These are phyloP conservation scores for Trifolium subterraneum DNA, from an alignment of 306 rosid genomes.

Conservation along the genomic window DNA sequence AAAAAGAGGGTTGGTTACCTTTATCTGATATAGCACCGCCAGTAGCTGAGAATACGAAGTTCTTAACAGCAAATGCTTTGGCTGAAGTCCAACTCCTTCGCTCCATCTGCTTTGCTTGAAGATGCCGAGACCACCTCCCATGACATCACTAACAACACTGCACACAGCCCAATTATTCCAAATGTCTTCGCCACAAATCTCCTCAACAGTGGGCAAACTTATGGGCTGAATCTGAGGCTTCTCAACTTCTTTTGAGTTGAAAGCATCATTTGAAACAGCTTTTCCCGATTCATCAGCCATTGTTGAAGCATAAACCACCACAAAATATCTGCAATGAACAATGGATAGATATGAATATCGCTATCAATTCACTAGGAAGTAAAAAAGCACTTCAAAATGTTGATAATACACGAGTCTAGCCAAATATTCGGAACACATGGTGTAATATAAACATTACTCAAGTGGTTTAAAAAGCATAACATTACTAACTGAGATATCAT, in stretches of 20 bases:
- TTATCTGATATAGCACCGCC: too few relatives aligned
- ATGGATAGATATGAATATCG: neutral
- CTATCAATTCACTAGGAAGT: constrained; percentile 3
- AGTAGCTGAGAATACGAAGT: too few relatives aligned
- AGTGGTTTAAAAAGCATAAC: too few relatives aligned
- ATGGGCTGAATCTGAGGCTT: constrained; percentile 78
- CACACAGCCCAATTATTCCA: constrained; percentile 94
- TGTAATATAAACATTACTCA: too few relatives aligned
- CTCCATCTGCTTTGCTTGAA: too few relatives aligned
- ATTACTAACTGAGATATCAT: neutral
- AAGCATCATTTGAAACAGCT: constrained; percentile 49
- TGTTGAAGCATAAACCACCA: constrained; percentile 35
- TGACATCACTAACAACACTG: constrained; percentile 86
- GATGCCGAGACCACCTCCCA: too few relatives aligned
- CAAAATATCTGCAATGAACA: constrained; percentile 7
- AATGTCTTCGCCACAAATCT: constrained; percentile 94
- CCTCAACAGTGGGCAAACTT: constrained; percentile 78
- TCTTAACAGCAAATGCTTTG: too few relatives aligned
- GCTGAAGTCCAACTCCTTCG: too few relatives aligned
- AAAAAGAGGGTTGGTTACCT: too few relatives aligned
- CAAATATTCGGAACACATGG: neutral
- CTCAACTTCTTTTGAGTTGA: constrained; percentile 55
- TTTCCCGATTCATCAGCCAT: constrained; percentile 61
- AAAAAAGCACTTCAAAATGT: neutral
- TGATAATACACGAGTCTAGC: neutral